Evolutionary conservation across 1,284 basidiomycete species (phyloP).

Genomic region (Ustilago vetiveriae): DNA sequence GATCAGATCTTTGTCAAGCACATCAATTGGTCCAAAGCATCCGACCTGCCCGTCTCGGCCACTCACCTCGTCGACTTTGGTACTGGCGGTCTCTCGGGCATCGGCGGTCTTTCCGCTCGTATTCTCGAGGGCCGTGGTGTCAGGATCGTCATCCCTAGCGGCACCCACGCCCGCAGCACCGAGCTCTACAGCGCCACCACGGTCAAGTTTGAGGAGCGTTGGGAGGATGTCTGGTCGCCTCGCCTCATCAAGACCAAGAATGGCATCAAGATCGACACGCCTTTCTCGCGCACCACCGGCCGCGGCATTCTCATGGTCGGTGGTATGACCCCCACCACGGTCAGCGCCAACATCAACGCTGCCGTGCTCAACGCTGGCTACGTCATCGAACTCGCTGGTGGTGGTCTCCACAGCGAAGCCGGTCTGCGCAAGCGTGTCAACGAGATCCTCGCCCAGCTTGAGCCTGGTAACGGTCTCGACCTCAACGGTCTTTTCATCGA

Average conservation of each 20-base stretch:
- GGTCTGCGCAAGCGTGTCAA: constrained; percentile 85
- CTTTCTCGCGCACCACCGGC: constrained; percentile 91
- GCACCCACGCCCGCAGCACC: constrained; percentile 52
- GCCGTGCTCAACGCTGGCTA: constrained; percentile 92
- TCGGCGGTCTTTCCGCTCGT: constrained; percentile 87
- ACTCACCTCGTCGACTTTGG: constrained; percentile 95
- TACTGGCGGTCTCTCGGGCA: constrained; percentile 90
- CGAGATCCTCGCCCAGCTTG: constrained; percentile 50
- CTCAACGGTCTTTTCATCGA: constrained; percentile 98
- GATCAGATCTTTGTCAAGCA: constrained; percentile 87
- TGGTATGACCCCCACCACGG: constrained; percentile 76
- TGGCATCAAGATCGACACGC: constrained; percentile 77
- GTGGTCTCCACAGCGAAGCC: constrained; percentile 91
- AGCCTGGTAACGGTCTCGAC: constrained; percentile 74
- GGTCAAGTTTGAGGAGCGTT: constrained; percentile 84
- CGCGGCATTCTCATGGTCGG: constrained; percentile 98
- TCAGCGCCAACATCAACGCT: constrained; percentile 61
- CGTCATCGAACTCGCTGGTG: constrained; percentile 95
- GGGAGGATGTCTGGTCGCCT: constrained; percentile 88
- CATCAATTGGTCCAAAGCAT: constrained; percentile 92
- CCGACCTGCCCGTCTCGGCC: constrained; percentile 79
- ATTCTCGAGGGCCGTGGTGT: constrained; percentile 93
- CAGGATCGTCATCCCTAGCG: constrained; percentile 71
- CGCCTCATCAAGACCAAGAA: constrained; percentile 79
- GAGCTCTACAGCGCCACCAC: constrained; percentile 74